Conservation (phyloP, 2,329 filamentous ascomycete genomes). For the Colletotrichum higginsianum region DNA sequence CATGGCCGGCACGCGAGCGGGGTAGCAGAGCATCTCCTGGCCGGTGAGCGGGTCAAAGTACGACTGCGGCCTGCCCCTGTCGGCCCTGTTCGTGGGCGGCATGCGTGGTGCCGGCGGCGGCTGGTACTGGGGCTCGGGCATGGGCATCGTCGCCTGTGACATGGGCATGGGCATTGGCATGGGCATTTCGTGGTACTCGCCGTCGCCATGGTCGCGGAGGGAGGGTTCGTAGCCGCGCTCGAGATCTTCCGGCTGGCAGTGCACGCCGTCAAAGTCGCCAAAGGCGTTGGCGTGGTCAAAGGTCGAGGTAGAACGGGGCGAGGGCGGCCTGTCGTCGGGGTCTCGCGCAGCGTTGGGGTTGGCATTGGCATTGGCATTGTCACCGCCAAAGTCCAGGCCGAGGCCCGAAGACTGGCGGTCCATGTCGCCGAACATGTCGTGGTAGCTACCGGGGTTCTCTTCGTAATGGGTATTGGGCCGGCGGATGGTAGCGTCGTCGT, state of each 20-base stretch:
- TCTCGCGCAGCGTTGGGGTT: background rate
- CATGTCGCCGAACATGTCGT: slow-evolving; percentile 54
- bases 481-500: slow-evolving; percentile 56
- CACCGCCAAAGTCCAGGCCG: slow-evolving; percentile 32
- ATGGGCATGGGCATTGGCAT: slow-evolving; percentile 40
- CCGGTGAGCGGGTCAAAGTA: slow-evolving; percentile 76
- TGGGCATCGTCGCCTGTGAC: slow-evolving; percentile 25
- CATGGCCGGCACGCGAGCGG: slow-evolving; percentile 93
- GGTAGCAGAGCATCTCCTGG: slow-evolving; percentile 93
- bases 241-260: slow-evolving; percentile 73
- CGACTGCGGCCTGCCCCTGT: slow-evolving; percentile 64
- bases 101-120: slow-evolving; percentile 36
- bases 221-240: slow-evolving; percentile 40
- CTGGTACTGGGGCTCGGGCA: slow-evolving; percentile 43
- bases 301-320: slow-evolving; percentile 51
- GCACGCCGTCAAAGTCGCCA: slow-evolving; percentile 85
- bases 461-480: slow-evolving; percentile 44
- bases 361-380: slow-evolving; percentile 4
- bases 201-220: slow-evolving; percentile 35
- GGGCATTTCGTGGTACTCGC: slow-evolving; percentile 8
- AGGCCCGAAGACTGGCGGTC: slow-evolving; percentile 40
- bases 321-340: slow-evolving; percentile 47
- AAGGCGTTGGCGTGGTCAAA: slow-evolving; percentile 75
- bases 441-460: slow-evolving; percentile 38
- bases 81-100: slow-evolving; percentile 46